phyloP scores from a whole-genome alignment of 1,284 basidiomycete species.

The Erythrobasidium hasegawianum region DNA sequence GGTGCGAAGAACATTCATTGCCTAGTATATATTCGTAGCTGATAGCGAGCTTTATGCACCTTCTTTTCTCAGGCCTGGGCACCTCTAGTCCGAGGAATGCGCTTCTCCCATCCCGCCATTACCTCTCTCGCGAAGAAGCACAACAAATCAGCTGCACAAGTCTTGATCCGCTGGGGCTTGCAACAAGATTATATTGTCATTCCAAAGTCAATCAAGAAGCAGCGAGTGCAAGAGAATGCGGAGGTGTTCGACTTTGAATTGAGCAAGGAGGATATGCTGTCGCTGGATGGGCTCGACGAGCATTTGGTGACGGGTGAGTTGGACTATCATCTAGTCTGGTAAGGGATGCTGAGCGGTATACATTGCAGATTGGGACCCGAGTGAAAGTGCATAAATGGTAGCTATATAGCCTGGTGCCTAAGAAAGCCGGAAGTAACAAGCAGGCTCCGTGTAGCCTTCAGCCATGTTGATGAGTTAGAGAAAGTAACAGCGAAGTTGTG shows the following conservation, averaged over 20 bases:
- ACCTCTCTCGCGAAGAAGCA: conserved; percentile 60
- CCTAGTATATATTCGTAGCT: too few relatives aligned
- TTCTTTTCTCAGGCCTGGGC: conserved; percentile 18
- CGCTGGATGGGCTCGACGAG: conserved; percentile 60
- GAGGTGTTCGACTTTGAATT: conserved; percentile 69
- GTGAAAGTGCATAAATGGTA: conserved; percentile 16
- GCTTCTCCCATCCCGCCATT: conserved; percentile 59
- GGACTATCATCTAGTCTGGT: neutral
- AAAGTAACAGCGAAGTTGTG: neutral
- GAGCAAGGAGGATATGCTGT: conserved; percentile 59
- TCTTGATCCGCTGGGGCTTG: conserved; percentile 76
- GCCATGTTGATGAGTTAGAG: neutral
- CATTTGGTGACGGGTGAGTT: conserved; percentile 33
- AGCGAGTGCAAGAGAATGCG: conserved; percentile 65
- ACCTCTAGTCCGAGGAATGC: conserved; percentile 62
- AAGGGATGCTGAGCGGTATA: neutral
- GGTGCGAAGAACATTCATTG: conserved; percentile 55
- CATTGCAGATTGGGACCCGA: conserved; percentile 17
- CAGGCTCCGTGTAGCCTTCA: neutral
- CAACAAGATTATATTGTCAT: conserved; percentile 68
- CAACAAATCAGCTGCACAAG: conserved; percentile 63
- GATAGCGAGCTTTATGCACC: neutral
- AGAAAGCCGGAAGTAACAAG: neutral
- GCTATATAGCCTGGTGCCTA: neutral
- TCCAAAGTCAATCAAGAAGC: conserved; percentile 67